Base-by-base conservation (phyloP, 768 basidiomycete genomes). In the Mycena filopes region DNA sequence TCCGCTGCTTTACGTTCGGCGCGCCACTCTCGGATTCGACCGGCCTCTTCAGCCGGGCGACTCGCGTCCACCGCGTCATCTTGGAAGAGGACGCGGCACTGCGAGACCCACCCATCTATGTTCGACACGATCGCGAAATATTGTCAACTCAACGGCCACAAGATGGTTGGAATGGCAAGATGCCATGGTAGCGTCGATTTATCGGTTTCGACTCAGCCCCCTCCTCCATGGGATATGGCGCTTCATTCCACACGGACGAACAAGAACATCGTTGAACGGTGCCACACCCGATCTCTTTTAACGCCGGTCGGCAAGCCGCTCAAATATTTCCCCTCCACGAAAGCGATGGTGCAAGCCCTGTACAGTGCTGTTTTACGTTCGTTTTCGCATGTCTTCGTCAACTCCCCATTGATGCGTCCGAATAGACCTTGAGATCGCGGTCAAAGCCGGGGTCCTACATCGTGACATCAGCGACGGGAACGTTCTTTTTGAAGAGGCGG, bases 381-480 rank as follows among this genome's bases (percentile, higher is more conserved):
- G 66, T 57, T 26, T 53, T 36, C 20, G 26, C 7, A 31, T 45
- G 16, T 38, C 28, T 5, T 29, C 15, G 3, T 28, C 21, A 29
- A 20, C 3, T 2, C 18, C 15, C 12, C 6, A 8, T 38, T 60
- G 4, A 60, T 36, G 4, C 20, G 9, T n/a, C n/a, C 16, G 11
- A 33, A 20, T 18, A 61, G 61, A 63, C 10, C 66, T 59, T 25
- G 11, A 55, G 13, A 63, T 40, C 18, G 65, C 65, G 2, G 47
- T 25, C 36, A 26, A 45, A 0, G 65, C 65, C n/a, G 65, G 65
- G 13, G 53, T 60, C 0, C 23, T 56, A 16, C 65, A 66, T 21
- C 65, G 65, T 7, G 65, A 66, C 33, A 7, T 62, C 25, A 66
- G 65, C 60, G 50, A 57, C 5, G 65, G 65, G 0, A 66, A 66